A percentile compares a stretch with the other conserved stretches of the same genome.
These are phyloP conservation scores for Xanthoconium separans DNA, from an alignment of 1,284 basidiomycete genomes.

Conservation along the genomic window DNA sequence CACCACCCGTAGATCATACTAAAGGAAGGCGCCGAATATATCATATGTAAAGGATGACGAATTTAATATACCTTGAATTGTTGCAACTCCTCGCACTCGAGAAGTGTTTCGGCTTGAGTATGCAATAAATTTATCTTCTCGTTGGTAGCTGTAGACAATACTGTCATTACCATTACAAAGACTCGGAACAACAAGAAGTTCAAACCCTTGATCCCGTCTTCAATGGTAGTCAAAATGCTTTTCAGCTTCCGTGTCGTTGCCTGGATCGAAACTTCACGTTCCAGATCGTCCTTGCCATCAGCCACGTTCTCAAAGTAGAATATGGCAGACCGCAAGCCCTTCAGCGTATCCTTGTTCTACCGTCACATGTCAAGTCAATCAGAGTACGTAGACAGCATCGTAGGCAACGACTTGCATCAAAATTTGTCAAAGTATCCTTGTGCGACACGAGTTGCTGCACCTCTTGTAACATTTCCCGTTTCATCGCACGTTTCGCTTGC, in stretches of 20 bases:
- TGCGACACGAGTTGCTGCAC: conserved; percentile 45
- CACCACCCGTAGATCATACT: conserved; percentile 78
- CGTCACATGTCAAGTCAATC: conserved; percentile 4
- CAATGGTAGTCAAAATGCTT: conserved; percentile 49
- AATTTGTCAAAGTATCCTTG: conserved; percentile 48
- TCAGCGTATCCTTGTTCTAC: conserved; percentile 60
- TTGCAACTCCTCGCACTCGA: conserved; percentile 62
- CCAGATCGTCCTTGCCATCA: conserved; percentile 42
- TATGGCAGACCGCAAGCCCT: conserved; percentile 56
- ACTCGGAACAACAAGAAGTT: background rate
- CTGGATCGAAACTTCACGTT: conserved; percentile 45
- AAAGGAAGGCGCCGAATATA: background rate
- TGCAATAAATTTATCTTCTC: conserved; percentile 45
- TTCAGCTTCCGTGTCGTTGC: conserved; percentile 48
- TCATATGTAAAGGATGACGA: background rate
- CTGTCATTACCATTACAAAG: background rate
- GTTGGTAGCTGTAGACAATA: conserved; percentile 47
- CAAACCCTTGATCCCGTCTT: conserved; percentile 55
- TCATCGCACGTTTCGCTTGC: conserved; percentile 44
- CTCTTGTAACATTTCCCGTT: conserved; percentile 48
- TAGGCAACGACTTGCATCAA: conserved; percentile 47
- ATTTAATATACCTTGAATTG: conserved; percentile 50
- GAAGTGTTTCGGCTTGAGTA: conserved; percentile 42
- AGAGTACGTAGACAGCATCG: background rate
- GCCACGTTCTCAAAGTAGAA: conserved; percentile 72